A percentile compares a stretch with the other conserved stretches of the same genome.
Evolutionary conservation across 2,329 filamentous ascomycete species (phyloP).

Genomic region (Penicillium palitans): DNA sequence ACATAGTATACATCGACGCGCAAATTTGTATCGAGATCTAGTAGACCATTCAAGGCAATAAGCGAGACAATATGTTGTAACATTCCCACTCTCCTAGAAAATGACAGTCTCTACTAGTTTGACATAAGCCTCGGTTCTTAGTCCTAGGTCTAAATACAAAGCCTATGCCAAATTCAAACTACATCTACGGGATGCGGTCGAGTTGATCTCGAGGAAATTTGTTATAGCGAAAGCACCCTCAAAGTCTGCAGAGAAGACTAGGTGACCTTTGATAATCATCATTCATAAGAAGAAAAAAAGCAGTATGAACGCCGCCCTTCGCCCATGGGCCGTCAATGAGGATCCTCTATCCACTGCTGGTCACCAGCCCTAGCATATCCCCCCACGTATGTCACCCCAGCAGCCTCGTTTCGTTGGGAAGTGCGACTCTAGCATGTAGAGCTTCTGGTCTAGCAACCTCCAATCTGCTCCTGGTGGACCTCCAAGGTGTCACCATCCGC

Average conservation of each 20-base stretch:
- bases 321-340: slow-evolving; percentile 7
- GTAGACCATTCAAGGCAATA: background rate
- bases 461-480: slow-evolving; percentile 97
- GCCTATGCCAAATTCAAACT: background rate
- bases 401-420: background rate
- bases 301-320: slow-evolving; percentile 13
- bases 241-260: slow-evolving; percentile 7
- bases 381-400: background rate
- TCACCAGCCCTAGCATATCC: background rate
- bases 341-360: background rate
- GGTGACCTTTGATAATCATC: slow-evolving; percentile 22
- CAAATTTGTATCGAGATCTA: background rate
- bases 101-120: background rate
- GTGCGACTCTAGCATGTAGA: background rate
- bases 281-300: slow-evolving; percentile 20
- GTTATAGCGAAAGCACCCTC: slow-evolving; percentile 11
- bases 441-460: slow-evolving; percentile 55
- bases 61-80: too few species aligned
- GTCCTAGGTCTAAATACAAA: background rate
- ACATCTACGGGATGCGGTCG: background rate
- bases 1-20: background rate
- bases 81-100: too few species aligned
- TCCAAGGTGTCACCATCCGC: slow-evolving; percentile 92
- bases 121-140: background rate
- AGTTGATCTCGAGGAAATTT: background rate